These are phyloP conservation scores for Lentinula raphanica DNA, from an alignment of 768 basidiomycete species.

Conservation along the genomic window DNA sequence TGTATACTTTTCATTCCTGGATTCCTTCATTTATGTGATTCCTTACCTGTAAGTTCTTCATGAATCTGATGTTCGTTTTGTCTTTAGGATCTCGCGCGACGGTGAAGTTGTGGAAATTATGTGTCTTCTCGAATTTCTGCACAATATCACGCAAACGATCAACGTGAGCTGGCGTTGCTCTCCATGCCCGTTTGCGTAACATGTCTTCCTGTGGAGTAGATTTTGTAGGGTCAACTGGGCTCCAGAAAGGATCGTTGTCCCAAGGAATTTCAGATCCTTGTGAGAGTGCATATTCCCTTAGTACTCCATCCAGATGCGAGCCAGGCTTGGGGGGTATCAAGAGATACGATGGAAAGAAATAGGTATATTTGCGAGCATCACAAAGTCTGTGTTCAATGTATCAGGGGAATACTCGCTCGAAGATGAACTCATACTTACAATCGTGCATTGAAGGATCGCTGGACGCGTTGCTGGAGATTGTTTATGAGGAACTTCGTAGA, in stretches of 20 bases:
- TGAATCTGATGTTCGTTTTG: constrained; percentile 75
- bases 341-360: constrained; percentile 92
- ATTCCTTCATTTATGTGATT: background rate
- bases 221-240: constrained; percentile 25
- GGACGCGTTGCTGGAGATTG: constrained; percentile 28
- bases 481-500: background rate
- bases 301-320: constrained; percentile 49
- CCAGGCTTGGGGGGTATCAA: constrained; percentile 85
- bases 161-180: constrained; percentile 50
- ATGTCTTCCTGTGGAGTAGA: constrained; percentile 54
- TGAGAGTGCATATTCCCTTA: constrained; percentile 28
- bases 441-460: constrained; percentile 81
- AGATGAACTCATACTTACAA: constrained; percentile 35
- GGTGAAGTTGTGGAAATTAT: constrained; percentile 98
- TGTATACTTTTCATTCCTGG: background rate
- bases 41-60: constrained; percentile 78
- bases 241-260: constrained; percentile 60
- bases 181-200: constrained; percentile 66
- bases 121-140: constrained; percentile 74
- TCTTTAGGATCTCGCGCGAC: constrained; percentile 83
- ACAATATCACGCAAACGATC: constrained; percentile 51
- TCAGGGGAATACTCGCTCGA: background rate
- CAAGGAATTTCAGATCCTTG: constrained; percentile 19
- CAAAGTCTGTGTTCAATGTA: constrained; percentile 55
- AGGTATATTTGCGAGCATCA: constrained; percentile 96